These are phyloP conservation scores for Pleurotus citrinopileatus DNA, from an alignment of 768 basidiomycete species.

Conservation along the genomic window DNA sequence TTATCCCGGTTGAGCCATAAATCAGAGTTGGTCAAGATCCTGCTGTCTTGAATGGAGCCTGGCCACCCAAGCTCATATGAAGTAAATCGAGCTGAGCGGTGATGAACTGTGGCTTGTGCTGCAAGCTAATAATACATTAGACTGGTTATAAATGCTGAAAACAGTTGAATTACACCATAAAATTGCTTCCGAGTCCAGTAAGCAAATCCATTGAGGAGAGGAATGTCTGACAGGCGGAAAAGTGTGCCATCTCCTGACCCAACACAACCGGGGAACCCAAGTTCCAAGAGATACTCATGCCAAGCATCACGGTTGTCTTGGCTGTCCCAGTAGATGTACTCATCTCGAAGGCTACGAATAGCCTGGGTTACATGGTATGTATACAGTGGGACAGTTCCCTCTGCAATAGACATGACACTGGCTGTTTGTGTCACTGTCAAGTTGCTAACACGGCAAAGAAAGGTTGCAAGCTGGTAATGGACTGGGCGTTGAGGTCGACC, in stretches of 20 bases:
- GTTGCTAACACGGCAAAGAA: too few species aligned
- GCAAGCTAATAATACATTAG: too few species aligned
- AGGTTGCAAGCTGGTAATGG: too few species aligned
- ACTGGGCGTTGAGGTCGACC: too few species aligned
- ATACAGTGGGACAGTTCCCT: too few species aligned
- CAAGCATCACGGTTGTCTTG: too few species aligned
- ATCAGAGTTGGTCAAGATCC: slow-evolving; percentile 17
- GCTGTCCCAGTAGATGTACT: too few species aligned
- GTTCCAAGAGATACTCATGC: background rate
- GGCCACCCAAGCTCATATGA: slow-evolving; percentile 23
- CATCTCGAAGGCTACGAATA: too few species aligned
- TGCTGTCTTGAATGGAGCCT: too few species aligned
- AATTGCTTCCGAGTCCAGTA: slow-evolving; percentile 12
- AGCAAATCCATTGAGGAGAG: slow-evolving; percentile 8
- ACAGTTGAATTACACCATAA: slow-evolving; percentile 1
- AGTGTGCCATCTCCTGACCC: slow-evolving; percentile 15
- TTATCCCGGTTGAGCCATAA: slow-evolving; percentile 18
- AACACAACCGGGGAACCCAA: slow-evolving; percentile 15
- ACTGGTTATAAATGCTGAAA: slow-evolving; percentile 11
- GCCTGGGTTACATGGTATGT: too few species aligned
- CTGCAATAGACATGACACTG: too few species aligned
- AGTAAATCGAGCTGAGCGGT: slow-evolving; percentile 15
- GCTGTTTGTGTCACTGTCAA: too few species aligned
- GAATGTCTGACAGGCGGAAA: slow-evolving; percentile 3
- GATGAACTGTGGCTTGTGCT: slow-evolving; percentile 18